phyloP scores from a whole-genome alignment of 192 early-diverging fungal species.

The Backusella psychrophila region DNA sequence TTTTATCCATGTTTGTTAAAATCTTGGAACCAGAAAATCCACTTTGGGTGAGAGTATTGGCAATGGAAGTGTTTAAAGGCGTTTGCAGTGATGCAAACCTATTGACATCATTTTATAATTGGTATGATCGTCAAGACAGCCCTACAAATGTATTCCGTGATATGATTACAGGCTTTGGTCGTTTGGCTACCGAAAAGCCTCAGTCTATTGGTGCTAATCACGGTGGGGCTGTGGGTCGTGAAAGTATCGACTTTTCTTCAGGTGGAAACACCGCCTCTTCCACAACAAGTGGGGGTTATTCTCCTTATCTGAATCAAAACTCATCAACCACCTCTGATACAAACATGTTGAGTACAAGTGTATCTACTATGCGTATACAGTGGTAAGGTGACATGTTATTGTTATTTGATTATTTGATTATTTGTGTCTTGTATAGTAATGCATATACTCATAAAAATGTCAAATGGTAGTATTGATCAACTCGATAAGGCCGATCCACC shows the following conservation, averaged over 20 bases:
- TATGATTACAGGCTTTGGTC: conserved; percentile 72
- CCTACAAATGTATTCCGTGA: conserved; percentile 79
- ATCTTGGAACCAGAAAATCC: conserved; percentile 78
- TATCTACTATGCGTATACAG: conserved; percentile 67
- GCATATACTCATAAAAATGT: not conserved
- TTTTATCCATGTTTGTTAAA: conserved; percentile 84
- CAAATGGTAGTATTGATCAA: conserved; percentile 68
- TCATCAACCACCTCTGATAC: conserved; percentile 28
- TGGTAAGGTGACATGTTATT: conserved; percentile 44
- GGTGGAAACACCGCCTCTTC: not conserved
- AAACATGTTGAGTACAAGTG: conserved; percentile 36
- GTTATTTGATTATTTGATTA: not conserved
- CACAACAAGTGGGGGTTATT: not conserved
- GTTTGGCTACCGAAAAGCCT: conserved; percentile 76
- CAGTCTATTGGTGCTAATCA: conserved; percentile 45
- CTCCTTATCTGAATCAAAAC: not conserved
- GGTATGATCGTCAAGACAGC: conserved; percentile 75
- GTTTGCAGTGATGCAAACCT: conserved; percentile 62
- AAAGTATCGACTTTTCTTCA: conserved; percentile 33
- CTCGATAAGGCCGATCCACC: conserved; percentile 94
- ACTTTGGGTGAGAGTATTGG: conserved; percentile 76
- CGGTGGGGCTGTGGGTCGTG: conserved; percentile 24
- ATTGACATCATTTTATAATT: conserved; percentile 63
- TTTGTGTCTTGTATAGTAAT: not conserved
- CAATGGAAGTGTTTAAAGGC: conserved; percentile 77